These are phyloP conservation scores for Sphagnum magellanicum DNA, from an alignment of 228 moss, liverwort and hornwort species.

Conservation along the genomic window DNA sequence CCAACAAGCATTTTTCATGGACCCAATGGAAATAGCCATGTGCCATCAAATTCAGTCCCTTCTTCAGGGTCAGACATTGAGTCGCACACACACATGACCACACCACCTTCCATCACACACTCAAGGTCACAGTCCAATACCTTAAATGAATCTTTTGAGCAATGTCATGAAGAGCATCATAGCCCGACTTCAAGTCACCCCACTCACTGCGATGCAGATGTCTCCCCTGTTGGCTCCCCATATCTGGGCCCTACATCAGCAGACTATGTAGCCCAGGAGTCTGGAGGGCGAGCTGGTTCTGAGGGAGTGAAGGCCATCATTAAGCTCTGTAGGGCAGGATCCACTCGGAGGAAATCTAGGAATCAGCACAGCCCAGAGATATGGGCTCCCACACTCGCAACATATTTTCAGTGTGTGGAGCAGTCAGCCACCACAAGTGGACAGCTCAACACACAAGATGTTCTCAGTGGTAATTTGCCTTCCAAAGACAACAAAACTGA, in stretches of 20 bases:
- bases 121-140: constrained; percentile 34
- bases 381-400: constrained; percentile 59
- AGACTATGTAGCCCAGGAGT: neutral
- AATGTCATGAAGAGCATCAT: constrained; percentile 25
- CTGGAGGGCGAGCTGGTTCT: constrained; percentile 5
- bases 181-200: constrained; percentile 12
- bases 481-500: neutral
- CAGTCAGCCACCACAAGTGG: constrained; percentile 5
- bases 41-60: constrained; percentile 17
- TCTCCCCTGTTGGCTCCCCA: neutral
- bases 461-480: neutral
- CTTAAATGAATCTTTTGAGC: constrained; percentile 57
- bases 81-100: constrained; percentile 12
- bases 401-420: constrained; percentile 38
- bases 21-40: constrained; percentile 32
- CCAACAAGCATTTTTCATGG: constrained; percentile 39
- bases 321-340: constrained; percentile 22
- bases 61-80: constrained; percentile 39
- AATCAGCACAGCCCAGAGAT: constrained; percentile 34
- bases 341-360: constrained; percentile 17
- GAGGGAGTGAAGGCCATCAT: constrained; percentile 28
- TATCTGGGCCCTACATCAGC: neutral
- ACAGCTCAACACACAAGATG: constrained; percentile 7
- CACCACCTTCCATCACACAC: constrained; percentile 20
- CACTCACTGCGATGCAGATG: constrained; percentile 9